phyloP scores from a whole-genome alignment of 2,329 filamentous ascomycete species.

The Aspergillus piperis region DNA sequence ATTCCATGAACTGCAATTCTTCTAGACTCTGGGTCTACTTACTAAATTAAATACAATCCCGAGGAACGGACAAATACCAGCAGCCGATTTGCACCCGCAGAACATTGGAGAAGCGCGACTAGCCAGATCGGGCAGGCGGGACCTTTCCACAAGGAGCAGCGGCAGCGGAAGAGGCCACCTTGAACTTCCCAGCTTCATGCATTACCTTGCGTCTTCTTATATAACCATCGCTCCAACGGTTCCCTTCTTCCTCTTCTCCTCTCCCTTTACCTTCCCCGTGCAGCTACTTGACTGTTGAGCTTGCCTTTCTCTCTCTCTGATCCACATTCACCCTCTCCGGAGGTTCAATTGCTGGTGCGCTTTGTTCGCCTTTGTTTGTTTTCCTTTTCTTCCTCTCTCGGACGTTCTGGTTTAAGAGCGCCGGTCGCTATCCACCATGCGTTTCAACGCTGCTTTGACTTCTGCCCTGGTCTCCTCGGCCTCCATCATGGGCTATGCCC shows the following conservation, averaged over 20 bases:
- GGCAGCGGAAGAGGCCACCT: slow-evolving; percentile 47
- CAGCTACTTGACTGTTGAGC: slow-evolving; percentile 6
- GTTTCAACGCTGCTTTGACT: slow-evolving; percentile 77
- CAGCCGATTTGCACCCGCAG: slow-evolving; percentile 8
- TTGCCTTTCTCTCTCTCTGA: slow-evolving; percentile 10
- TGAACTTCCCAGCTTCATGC: slow-evolving; percentile 37
- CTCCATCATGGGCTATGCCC: slow-evolving; percentile 65
- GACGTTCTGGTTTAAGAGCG: slow-evolving; percentile 3
- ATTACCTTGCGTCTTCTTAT: slow-evolving; percentile 26
- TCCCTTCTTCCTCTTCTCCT: slow-evolving; percentile 22
- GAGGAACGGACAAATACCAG: slow-evolving; percentile 1
- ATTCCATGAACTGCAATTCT: too few relatives aligned
- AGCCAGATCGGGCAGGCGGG: slow-evolving; percentile 20
- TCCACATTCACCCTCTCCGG: slow-evolving; percentile 14
- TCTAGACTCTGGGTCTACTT: not conserved
- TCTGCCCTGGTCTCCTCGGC: slow-evolving; percentile 70
- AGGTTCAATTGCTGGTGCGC: slow-evolving; percentile 24
- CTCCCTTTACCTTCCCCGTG: slow-evolving; percentile 15
- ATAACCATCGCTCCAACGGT: slow-evolving; percentile 30
- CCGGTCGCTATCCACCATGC: slow-evolving; percentile 62
- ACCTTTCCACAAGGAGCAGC: slow-evolving; percentile 19
- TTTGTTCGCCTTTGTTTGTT: slow-evolving; percentile 22
- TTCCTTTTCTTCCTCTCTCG: not conserved
- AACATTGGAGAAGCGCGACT: slow-evolving; percentile 22
- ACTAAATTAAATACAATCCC: not conserved